Base-by-base conservation (phyloP, 2,329 filamentous ascomycete species). In the Aspergillus calidoustus region DNA sequence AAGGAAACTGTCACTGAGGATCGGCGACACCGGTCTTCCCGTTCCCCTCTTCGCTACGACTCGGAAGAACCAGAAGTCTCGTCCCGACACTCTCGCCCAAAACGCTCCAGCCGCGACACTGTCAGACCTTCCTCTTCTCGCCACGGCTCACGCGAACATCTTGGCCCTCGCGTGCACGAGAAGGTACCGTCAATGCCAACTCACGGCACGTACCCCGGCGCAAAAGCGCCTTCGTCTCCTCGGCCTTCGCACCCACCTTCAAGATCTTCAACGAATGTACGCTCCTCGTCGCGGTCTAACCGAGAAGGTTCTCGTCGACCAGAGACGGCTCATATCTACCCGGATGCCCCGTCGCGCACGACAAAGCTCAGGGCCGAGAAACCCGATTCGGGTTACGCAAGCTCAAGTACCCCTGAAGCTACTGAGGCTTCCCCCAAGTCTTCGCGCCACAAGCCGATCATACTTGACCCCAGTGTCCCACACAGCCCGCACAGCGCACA, bases 301-400 rank as follows among this genome's bases (percentile, higher is more conserved):
- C 68, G 70, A n/a, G 69, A 76, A 60, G 59, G 60, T 28, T 70
- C 74, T 28, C 60, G 62, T 54, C 71, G 61, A 52, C 74, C 61
- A 34, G 69, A 66, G 62, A 67, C 71, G 22, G 69, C 70, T 9
- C 66, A 76, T 13, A 46, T 66, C 34, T 69, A 69, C 23, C 66
- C 71, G n/a, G 57, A 69, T 3, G 54, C 66, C 6, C 69, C 73
- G 7, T 47, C 72, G 13, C 75, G 77, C 46, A 68, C 74, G 2
- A 76, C 78, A 11, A 80, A 77, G 52, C 60, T 76, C 47, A 75
- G 76, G 57, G 69, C 70, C 31, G 74, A 80, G 34, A 72, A 72
- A 47, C 72, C 77, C 31, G 80, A 82, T 59, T 81, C 80, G 3
- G 79, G 78, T 3, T 81, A 81, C 60, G 81, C 78, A 6, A 81